Conservation (phyloP, 108 stramenopile genomes). For the Pinguiococcus pyrenoidosus region DNA sequence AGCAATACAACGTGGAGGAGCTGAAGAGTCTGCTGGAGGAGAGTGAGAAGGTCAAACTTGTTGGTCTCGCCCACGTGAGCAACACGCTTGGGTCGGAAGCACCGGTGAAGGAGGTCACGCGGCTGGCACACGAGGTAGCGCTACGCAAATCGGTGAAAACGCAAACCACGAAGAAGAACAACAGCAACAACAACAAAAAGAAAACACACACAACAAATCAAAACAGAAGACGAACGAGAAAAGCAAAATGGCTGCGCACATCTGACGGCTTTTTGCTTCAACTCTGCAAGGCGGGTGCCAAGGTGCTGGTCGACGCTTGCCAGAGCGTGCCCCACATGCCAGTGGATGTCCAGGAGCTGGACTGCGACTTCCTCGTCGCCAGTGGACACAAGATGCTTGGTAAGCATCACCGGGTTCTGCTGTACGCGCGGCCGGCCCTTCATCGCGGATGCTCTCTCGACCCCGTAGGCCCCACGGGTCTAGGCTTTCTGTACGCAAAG, state of each 20-base stretch:
- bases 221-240: too few relatives aligned
- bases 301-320: slow-evolving; percentile 77
- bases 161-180: too few relatives aligned
- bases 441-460: too few relatives aligned
- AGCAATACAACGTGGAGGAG: slow-evolving; percentile 50
- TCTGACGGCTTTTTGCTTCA: too few relatives aligned
- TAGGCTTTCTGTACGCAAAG: slow-evolving; percentile 36
- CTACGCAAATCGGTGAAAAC: too few relatives aligned
- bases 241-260: too few relatives aligned
- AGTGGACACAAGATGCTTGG: slow-evolving; percentile 34
- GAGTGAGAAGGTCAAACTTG: slow-evolving; percentile 72
- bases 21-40: slow-evolving; percentile 34
- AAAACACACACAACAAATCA: too few relatives aligned
- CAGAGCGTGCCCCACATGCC: slow-evolving; percentile 46
- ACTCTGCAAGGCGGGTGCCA: slow-evolving; percentile 37
- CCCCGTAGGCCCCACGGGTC: slow-evolving; percentile 31
- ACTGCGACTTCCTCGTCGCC: slow-evolving; percentile 27
- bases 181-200: too few relatives aligned
- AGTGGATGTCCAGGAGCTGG: slow-evolving; percentile 21
- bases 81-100: slow-evolving; percentile 72
- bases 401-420: too few relatives aligned
- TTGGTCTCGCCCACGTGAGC: slow-evolving; percentile 72
- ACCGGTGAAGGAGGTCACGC: slow-evolving; percentile 64
- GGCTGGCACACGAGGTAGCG: slow-evolving; percentile 46
- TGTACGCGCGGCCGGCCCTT: too few relatives aligned